These are phyloP conservation scores for Agaricales sp. DNA, from an alignment of 1,284 basidiomycete species.

Conservation along the genomic window DNA sequence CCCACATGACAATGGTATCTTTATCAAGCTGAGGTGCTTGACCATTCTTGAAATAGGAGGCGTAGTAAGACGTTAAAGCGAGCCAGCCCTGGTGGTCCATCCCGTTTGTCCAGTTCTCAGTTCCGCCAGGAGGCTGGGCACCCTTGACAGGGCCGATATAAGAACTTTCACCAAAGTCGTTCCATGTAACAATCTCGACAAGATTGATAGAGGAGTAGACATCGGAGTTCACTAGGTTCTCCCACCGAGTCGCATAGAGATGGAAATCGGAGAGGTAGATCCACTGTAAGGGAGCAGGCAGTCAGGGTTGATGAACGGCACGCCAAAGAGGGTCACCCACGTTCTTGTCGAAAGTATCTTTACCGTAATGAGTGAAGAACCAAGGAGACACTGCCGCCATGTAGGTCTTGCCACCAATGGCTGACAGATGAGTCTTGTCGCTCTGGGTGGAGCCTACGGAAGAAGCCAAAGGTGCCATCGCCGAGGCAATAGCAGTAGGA, in stretches of 20 bases:
- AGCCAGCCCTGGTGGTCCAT: conserved; percentile 63
- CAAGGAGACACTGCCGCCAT: conserved; percentile 54
- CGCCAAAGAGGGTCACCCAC: conserved; percentile 26
- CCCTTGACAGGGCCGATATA: conserved; percentile 62
- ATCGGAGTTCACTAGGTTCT: conserved; percentile 40
- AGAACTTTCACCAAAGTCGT: conserved; percentile 49
- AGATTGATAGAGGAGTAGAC: conserved; percentile 52
- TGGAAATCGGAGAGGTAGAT: conserved; percentile 63
- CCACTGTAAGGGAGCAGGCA: conserved; percentile 23
- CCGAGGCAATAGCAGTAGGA: not conserved
- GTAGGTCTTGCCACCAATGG: conserved; percentile 21
- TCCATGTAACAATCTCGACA: conserved; percentile 56
- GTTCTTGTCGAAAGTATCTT: conserved; percentile 70
- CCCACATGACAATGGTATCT: conserved; percentile 66
- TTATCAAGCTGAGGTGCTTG: conserved; percentile 48
- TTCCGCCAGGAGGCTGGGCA: conserved; percentile 40
- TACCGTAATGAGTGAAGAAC: conserved; percentile 75
- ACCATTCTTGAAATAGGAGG: conserved; percentile 70
- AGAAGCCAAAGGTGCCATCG: not conserved
- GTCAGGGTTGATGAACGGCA: not conserved
- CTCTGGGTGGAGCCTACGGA: not conserved
- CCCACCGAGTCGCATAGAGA: conserved; percentile 68
- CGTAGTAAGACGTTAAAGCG: conserved; percentile 58
- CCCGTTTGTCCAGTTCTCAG: conserved; percentile 55
- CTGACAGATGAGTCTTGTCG: not conserved